These are phyloP conservation scores for Arthrobotrys pseudoclavata DNA, from an alignment of 2,329 filamentous ascomycete species.

Conservation along the genomic window DNA sequence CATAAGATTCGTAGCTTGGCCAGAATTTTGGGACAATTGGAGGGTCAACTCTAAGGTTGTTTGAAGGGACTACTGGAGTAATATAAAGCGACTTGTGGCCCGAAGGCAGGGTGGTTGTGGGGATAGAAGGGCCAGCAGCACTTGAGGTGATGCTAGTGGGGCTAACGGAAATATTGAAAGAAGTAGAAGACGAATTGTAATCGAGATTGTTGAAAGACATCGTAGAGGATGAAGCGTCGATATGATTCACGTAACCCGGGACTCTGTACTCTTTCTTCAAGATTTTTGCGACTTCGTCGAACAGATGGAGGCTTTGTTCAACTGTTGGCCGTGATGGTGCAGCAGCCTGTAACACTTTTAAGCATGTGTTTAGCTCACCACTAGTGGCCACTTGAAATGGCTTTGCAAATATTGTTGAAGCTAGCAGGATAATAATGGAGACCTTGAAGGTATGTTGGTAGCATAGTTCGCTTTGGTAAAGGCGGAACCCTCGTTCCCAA, in stretches of 20 bases:
- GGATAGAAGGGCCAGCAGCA: slow-evolving; percentile 17
- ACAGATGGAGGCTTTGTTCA: slow-evolving; percentile 60
- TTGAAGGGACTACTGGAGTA: slow-evolving; percentile 47
- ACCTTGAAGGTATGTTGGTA: slow-evolving; percentile 62
- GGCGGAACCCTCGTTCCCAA: slow-evolving; percentile 61
- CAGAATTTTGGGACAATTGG: slow-evolving; percentile 51
- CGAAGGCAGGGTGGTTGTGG: slow-evolving; percentile 11
- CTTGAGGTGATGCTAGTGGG: slow-evolving; percentile 28
- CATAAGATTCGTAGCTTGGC: slow-evolving; percentile 50
- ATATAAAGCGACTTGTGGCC: slow-evolving; percentile 41
- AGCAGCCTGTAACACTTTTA: slow-evolving; percentile 60
- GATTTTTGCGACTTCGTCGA: slow-evolving; percentile 62
- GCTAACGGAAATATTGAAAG: slow-evolving; percentile 18
- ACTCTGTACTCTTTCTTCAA: slow-evolving; percentile 37
- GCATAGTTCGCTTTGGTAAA: slow-evolving; percentile 62
- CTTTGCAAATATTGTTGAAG: slow-evolving; percentile 61
- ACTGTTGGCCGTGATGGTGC: slow-evolving; percentile 54
- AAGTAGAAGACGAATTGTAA: slow-evolving; percentile 18
- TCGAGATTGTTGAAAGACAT: slow-evolving; percentile 32
- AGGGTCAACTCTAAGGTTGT: slow-evolving; percentile 36
- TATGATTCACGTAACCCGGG: slow-evolving; percentile 12
- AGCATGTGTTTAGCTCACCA: slow-evolving; percentile 61
- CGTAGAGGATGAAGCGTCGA: not conserved
- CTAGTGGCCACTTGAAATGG: slow-evolving; percentile 61
- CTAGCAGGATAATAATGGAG: slow-evolving; percentile 62